Conservation (phyloP, 2,329 filamentous ascomycete genomes). For the Podosphaera xanthii region DNA sequence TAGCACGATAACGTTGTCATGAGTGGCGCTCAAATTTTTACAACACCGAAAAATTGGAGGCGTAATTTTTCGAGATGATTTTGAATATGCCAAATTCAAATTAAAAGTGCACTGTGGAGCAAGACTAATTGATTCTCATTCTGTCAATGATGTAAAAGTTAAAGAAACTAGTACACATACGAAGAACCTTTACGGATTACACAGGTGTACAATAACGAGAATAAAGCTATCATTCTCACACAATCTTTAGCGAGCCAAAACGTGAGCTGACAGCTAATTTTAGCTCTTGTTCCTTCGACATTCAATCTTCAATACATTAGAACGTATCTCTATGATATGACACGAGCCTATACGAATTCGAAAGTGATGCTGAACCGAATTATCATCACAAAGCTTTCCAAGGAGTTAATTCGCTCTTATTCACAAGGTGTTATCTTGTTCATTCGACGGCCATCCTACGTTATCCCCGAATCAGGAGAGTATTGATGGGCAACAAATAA, state of each 20-base stretch:
- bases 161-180: not conserved
- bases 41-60: not conserved
- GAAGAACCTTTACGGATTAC: not conserved
- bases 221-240: not conserved
- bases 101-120: not conserved
- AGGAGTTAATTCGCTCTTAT: not conserved
- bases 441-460: not conserved
- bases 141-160: not conserved
- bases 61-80: not conserved
- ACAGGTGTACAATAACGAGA: not conserved
- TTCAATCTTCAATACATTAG: not conserved
- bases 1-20: not conserved
- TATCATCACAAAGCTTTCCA: not conserved
- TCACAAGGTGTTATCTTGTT: not conserved
- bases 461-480: no score
- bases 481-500: not conserved
- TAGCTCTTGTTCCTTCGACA: not conserved
- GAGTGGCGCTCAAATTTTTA: not conserved
- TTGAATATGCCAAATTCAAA: not conserved
- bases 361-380: not conserved
- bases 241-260: not conserved
- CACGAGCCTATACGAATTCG: not conserved
- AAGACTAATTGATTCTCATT: not conserved
- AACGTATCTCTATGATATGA: not conserved
- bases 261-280: not conserved